phyloP scores from a whole-genome alignment of 352 stramenopile species.

The Blastocystis sp. region DNA sequence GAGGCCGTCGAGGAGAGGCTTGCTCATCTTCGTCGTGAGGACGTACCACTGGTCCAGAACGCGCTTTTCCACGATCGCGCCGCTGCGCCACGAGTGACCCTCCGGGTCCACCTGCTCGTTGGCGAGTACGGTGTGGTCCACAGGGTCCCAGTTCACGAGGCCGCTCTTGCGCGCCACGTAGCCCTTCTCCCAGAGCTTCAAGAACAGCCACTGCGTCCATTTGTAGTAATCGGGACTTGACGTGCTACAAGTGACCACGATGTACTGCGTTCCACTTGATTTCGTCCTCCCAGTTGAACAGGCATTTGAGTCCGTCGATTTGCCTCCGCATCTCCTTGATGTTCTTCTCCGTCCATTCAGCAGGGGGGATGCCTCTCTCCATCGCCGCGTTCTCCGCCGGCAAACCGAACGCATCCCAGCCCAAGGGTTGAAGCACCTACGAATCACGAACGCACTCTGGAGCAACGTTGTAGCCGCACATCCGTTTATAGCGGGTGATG shows the following conservation, averaged over 20 bases:
- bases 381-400: constrained; percentile 99
- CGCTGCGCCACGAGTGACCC: constrained; percentile 92
- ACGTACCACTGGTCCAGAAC: constrained; percentile 96
- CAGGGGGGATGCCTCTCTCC: constrained; percentile 92
- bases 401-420: constrained; percentile 99
- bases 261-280: constrained; percentile 90
- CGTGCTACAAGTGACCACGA: constrained; percentile 20
- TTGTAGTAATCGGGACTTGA: constrained; percentile 68
- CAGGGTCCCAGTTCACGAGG: constrained; percentile 98
- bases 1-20: constrained; percentile 34
- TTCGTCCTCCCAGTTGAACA: constrained; percentile 96
- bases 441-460: neutral
- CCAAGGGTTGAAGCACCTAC: constrained; percentile 91
- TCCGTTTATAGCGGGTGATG: constrained; percentile 93
- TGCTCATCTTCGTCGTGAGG: constrained; percentile 81
- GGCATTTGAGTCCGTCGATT: constrained; percentile 93
- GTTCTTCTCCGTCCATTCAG: constrained; percentile 92
- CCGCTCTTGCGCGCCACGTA: constrained; percentile 92
- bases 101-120: constrained; percentile 94
- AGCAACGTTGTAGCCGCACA: constrained; percentile 91
- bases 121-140: constrained; percentile 96
- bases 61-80: constrained; percentile 90
- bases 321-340: constrained; percentile 95
- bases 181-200: constrained; percentile 93
- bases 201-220: constrained; percentile 99